Percentiles rank a stretch among this genome's conserved stretches.
Evolutionary conservation across 2,329 filamentous ascomycete genomes (phyloP).

Genomic region (Sporothrix variecibatus): DNA sequence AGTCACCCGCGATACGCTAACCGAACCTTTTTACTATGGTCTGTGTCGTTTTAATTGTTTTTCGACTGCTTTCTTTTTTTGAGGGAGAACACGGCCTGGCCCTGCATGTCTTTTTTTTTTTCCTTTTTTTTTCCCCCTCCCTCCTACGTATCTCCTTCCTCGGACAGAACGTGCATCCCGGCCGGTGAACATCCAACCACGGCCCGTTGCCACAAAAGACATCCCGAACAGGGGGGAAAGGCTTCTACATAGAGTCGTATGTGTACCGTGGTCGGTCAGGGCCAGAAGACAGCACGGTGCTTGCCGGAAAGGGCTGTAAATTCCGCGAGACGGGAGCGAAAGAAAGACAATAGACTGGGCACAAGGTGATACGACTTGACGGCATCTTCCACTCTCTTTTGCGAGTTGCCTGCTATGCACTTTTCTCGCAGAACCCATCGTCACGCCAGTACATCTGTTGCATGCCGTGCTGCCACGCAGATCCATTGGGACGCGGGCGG

Average conservation of each 20-base stretch:
- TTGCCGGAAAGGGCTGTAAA: background rate
- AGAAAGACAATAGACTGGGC: background rate
- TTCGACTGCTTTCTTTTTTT: background rate
- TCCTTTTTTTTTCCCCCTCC: background rate
- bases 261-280: background rate
- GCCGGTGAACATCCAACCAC: slow-evolving; percentile 12
- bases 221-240: background rate
- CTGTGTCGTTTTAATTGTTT: background rate
- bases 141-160: background rate
- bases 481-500: background rate
- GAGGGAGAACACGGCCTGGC: background rate
- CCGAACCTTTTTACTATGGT: no score
- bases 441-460: background rate
- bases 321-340: background rate
- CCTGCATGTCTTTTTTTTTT: background rate
- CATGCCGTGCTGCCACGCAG: background rate
- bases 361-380: no score
- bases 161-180: slow-evolving; percentile 7
- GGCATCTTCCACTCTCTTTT: background rate
- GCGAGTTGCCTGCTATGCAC: background rate
- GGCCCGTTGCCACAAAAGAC: background rate
- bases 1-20: background rate
- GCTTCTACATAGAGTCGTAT: background rate
- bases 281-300: background rate
- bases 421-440: background rate